Conservation (phyloP, 2,329 filamentous ascomycete species). For the Claviceps africana region DNA sequence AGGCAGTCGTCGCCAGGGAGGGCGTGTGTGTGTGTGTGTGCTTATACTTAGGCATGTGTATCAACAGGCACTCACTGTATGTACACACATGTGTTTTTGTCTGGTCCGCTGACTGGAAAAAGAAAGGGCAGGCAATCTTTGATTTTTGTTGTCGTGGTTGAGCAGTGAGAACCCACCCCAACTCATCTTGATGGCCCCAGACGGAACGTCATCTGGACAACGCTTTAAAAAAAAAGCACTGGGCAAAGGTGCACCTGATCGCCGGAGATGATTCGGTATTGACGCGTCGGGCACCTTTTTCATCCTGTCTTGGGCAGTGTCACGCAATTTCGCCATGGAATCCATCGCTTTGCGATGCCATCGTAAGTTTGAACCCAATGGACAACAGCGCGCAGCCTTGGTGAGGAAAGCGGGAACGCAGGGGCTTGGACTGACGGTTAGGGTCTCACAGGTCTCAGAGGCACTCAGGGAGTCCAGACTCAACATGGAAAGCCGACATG, state of each 20-base stretch:
- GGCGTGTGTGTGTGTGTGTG: neutral
- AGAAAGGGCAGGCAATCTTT: neutral
- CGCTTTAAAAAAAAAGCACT: neutral
- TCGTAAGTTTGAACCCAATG: too few relatives aligned
- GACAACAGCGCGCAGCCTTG: too few relatives aligned
- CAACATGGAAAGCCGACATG: too few relatives aligned
- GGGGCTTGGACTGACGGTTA: neutral
- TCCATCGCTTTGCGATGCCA: too few relatives aligned
- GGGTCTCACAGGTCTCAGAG: neutral
- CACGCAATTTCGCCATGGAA: neutral
- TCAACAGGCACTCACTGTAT: too few relatives aligned
- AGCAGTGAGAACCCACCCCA: too few relatives aligned
- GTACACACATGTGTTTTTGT: neutral
- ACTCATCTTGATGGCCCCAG: neutral
- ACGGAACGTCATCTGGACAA: neutral
- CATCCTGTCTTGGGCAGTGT: neutral
- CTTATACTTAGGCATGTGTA: too few relatives aligned
- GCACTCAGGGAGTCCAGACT: too few relatives aligned
- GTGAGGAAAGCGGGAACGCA: too few relatives aligned
- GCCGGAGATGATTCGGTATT: constrained; percentile 3
- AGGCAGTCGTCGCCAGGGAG: neutral
- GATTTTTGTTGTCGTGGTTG: neutral
- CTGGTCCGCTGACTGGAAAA: neutral
- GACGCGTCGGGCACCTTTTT: neutral
- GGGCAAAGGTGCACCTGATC: too few relatives aligned